Conservation (phyloP, 2,329 filamentous ascomycete genomes). For the Ceratocystis papillata region DNA sequence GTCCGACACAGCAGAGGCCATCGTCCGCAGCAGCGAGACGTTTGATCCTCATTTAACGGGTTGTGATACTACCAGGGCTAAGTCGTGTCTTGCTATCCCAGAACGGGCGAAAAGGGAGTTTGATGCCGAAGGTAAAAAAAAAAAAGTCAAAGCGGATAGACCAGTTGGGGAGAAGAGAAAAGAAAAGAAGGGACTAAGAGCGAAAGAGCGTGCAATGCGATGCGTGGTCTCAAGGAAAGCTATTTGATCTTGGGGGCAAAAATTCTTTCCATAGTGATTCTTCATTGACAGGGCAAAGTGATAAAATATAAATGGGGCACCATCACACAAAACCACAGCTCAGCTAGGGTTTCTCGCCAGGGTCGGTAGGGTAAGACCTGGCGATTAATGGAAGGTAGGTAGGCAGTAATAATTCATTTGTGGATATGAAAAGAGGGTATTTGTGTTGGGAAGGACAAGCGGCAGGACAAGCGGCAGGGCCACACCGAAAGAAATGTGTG, state of each 20-base stretch:
- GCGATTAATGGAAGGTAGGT: too few species aligned
- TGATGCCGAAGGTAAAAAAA: background rate
- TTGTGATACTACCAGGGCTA: slow-evolving; percentile 6
- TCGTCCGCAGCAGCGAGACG: slow-evolving; percentile 7
- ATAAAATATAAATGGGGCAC: too few species aligned
- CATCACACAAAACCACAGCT: too few species aligned
- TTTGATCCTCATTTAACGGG: slow-evolving; percentile 13
- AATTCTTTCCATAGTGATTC: background rate
- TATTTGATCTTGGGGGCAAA: background rate
- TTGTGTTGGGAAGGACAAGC: too few species aligned
- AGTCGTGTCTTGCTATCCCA: slow-evolving; percentile 2
- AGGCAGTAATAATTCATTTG: too few species aligned
- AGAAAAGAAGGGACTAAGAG: background rate
- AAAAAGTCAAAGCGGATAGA: background rate
- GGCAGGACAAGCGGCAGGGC: too few species aligned
- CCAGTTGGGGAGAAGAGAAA: background rate
- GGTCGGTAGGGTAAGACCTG: too few species aligned
- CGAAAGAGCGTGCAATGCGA: background rate
- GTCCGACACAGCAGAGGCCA: slow-evolving; percentile 1
- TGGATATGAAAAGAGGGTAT: too few species aligned
- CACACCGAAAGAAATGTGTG: too few species aligned
- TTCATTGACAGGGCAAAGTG: too few species aligned
- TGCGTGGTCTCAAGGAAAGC: background rate
- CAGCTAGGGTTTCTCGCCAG: too few species aligned
- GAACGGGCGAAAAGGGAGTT: slow-evolving; percentile 5